Evolutionary conservation across 129 eudicot species (phyloP).

Genomic region (Escallonia rubra): DNA sequence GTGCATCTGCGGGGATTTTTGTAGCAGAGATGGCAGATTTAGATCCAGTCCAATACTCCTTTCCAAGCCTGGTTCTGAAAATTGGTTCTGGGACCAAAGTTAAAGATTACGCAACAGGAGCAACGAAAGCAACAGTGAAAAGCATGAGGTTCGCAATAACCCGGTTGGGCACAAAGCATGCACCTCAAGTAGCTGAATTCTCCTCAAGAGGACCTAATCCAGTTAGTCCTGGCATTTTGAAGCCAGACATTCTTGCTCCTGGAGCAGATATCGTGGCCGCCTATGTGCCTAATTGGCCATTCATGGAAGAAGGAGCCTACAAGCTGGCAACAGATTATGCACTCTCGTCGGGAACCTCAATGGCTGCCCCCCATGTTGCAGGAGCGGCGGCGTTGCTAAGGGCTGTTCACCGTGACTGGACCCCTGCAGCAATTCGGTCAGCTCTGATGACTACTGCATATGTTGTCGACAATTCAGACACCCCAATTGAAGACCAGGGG

Average conservation of each 20-base stretch:
- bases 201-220: conserved; percentile 60
- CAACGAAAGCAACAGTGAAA: conserved; percentile 19
- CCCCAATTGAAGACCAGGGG: conserved; percentile 16
- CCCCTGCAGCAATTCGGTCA: conserved; percentile 24
- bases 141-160: conserved; percentile 38
- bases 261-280: conserved; percentile 47
- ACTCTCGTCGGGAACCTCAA: conserved; percentile 26
- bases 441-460: conserved; percentile 22
- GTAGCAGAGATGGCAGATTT: conserved; percentile 11
- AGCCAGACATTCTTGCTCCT: conserved; percentile 57
- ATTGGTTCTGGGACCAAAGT: conserved; percentile 6
- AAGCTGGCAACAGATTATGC: conserved; percentile 28
- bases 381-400: conserved; percentile 24
- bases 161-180: conserved; percentile 31
- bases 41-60: conserved; percentile 7
- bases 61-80: conserved; percentile 14
- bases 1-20: conserved; percentile 28
- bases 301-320: conserved; percentile 19
- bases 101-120: conserved; percentile 26
- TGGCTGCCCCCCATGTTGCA: conserved; percentile 24
- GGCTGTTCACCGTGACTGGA: conserved; percentile 17
- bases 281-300: conserved; percentile 24
- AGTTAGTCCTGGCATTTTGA: conserved; percentile 28
- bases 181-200: conserved; percentile 35
- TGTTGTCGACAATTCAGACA: conserved; percentile 21